A percentile compares a stretch with the other conserved stretches of the same genome.
These are phyloP conservation scores for Blumeria hordei DNA, from an alignment of 2,329 filamentous ascomycete genomes.

Conservation along the genomic window DNA sequence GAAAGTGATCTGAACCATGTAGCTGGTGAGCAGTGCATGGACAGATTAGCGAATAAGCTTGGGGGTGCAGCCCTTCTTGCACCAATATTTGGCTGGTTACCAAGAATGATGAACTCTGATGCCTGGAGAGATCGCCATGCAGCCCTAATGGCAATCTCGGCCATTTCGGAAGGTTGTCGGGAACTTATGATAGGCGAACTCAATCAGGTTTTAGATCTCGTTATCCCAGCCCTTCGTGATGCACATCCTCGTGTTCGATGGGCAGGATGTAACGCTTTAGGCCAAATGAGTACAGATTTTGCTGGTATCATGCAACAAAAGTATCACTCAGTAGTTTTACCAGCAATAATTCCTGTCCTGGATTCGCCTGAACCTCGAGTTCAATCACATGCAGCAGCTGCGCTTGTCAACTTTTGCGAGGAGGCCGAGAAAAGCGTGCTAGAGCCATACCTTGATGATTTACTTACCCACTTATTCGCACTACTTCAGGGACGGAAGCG, in stretches of 20 bases:
- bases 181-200: conserved; percentile 91
- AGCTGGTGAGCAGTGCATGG: conserved; percentile 95
- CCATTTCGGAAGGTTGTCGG: conserved; percentile 89
- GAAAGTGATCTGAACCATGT: conserved; percentile 96
- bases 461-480: conserved; percentile 65
- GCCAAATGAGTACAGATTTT: conserved; percentile 99
- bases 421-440: conserved; percentile 82
- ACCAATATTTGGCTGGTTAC: conserved; percentile 90
- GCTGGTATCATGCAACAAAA: conserved; percentile 95
- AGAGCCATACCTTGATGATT: conserved; percentile 76
- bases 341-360: conserved; percentile 77
- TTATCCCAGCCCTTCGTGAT: conserved; percentile 78
- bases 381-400: conserved; percentile 91
- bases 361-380: conserved; percentile 78
- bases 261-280: conserved; percentile 94
- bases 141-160: conserved; percentile 94
- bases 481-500: conserved; percentile 79
- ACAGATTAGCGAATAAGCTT: conserved; percentile 87
- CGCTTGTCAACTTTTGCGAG: conserved; percentile 95
- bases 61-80: conserved; percentile 81
- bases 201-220: conserved; percentile 77
- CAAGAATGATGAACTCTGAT: conserved; percentile 88
- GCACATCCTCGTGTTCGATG: conserved; percentile 84
- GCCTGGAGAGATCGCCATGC: conserved; percentile 91
- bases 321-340: conserved; percentile 69